Conservation (phyloP, 805 yeast species). For the Myxozyma monticola region DNA sequence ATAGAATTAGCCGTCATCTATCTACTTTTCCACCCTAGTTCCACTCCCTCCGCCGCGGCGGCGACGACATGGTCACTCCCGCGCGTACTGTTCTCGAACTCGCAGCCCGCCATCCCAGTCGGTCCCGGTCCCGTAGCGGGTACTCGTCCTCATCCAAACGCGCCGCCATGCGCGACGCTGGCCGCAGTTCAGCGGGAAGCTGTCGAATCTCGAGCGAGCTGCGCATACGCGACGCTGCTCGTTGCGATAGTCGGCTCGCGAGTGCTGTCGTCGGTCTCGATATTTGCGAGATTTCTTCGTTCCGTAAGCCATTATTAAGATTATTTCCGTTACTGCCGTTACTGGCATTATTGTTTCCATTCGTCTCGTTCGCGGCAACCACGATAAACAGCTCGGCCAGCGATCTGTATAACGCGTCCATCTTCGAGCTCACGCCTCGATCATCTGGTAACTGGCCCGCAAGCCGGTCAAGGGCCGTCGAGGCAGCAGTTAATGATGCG, state of each 20-base stretch:
- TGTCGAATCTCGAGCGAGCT: slow-evolving; percentile 21
- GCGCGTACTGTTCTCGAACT: too few relatives aligned
- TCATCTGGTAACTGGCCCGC: not conserved
- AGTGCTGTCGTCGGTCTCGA: not conserved
- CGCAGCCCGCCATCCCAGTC: too few relatives aligned
- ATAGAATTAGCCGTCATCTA: too few relatives aligned
- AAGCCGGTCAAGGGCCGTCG: not conserved
- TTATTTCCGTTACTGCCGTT: not conserved
- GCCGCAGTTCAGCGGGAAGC: slow-evolving; percentile 15
- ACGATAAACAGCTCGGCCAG: slow-evolving; percentile 14
- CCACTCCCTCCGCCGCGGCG: too few relatives aligned
- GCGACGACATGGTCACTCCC: too few relatives aligned
- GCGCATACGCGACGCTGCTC: slow-evolving; percentile 27
- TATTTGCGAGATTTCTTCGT: not conserved
- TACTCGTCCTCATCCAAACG: too few relatives aligned
- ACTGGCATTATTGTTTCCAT: not conserved
- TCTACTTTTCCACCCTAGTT: too few relatives aligned
- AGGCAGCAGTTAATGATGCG: slow-evolving; percentile 1
- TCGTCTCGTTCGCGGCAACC: not conserved
- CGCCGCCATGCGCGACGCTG: slow-evolving; percentile 23
- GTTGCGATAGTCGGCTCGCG: slow-evolving; percentile 16
- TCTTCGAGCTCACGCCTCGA: slow-evolving; percentile 4
- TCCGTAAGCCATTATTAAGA: too few relatives aligned
- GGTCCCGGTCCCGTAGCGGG: too few relatives aligned
- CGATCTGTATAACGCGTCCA: slow-evolving; percentile 19